Conservation (phyloP, 345 rosid species). For the Gossypium mustelinum region DNA sequence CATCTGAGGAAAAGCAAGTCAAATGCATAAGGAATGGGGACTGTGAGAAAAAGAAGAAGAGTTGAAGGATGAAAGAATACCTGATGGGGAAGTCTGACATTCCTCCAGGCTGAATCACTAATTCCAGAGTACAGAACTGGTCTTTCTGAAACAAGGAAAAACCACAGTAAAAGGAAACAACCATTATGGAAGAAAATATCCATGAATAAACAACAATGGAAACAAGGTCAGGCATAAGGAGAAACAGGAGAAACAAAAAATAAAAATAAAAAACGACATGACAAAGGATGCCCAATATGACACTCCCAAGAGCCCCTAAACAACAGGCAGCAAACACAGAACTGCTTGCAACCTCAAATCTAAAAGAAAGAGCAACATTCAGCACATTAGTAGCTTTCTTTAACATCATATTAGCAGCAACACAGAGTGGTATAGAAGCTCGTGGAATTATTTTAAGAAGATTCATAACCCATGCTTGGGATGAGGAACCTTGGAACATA, state of each 20-base stretch:
- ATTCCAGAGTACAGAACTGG: conserved; percentile 57
- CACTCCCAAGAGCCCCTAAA: not conserved
- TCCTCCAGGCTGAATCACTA: conserved; percentile 45
- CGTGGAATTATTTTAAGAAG: not conserved
- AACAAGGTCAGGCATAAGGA: not conserved
- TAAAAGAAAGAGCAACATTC: not conserved
- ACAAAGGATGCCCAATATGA: not conserved
- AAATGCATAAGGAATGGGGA: not conserved
- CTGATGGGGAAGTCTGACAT: conserved; percentile 62
- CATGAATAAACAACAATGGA: not conserved
- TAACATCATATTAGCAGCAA: not conserved
- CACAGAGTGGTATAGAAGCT: not conserved
- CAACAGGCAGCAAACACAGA: not conserved
- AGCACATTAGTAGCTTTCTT: not conserved
- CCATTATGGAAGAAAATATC: not conserved
- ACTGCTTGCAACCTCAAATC: not conserved
- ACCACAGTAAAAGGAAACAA: not conserved
- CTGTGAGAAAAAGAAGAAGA: not conserved
- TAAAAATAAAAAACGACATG: not conserved
- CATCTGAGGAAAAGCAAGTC: conserved; percentile 30
- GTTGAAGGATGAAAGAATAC: conserved; percentile 21
- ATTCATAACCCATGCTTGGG: conserved; percentile 1
- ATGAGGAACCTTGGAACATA: not conserved
- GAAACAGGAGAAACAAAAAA: not conserved
- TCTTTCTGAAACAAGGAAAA: conserved; percentile 42